A percentile compares a stretch with the other conserved stretches of the same genome.
Evolutionary conservation across 192 early-diverging fungal genomes (phyloP).

Genomic region (Diversispora epigaea): DNA sequence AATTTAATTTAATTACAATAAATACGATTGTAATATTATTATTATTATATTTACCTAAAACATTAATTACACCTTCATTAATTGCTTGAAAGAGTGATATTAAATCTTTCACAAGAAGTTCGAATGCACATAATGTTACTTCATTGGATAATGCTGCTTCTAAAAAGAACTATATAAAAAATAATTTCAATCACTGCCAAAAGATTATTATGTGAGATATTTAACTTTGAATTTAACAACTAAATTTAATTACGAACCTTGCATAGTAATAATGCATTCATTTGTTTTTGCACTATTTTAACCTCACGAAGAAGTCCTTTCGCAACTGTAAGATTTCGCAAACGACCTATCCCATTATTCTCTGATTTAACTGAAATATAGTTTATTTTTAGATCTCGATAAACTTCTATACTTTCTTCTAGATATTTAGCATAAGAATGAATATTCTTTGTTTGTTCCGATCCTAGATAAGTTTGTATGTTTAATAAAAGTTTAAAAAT

Average conservation of each 20-base stretch:
- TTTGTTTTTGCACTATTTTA: slow-evolving; percentile 64
- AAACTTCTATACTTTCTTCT: slow-evolving; percentile 66
- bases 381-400: slow-evolving; percentile 63
- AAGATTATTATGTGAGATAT: background rate
- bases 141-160: slow-evolving; percentile 67
- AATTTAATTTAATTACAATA: background rate
- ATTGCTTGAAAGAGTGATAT: slow-evolving; percentile 68
- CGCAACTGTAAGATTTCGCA: slow-evolving; percentile 57
- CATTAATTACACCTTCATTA: slow-evolving; percentile 78
- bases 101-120: slow-evolving; percentile 70
- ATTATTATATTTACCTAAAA: slow-evolving; percentile 46
- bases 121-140: slow-evolving; percentile 69
- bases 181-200: background rate
- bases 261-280: slow-evolving; percentile 66
- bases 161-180: slow-evolving; percentile 54
- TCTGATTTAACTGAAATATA: slow-evolving; percentile 50
- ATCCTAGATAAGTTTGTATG: slow-evolving; percentile 13
- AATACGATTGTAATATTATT: background rate
- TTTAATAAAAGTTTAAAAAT: slow-evolving; percentile 35
- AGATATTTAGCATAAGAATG: slow-evolving; percentile 68
- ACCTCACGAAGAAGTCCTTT: slow-evolving; percentile 64
- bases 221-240: background rate
- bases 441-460: slow-evolving; percentile 62
- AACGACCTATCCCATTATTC: slow-evolving; percentile 40
- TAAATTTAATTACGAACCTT: slow-evolving; percentile 48